phyloP scores from a whole-genome alignment of 257 asterid species.

The Leonotis leonurus region DNA sequence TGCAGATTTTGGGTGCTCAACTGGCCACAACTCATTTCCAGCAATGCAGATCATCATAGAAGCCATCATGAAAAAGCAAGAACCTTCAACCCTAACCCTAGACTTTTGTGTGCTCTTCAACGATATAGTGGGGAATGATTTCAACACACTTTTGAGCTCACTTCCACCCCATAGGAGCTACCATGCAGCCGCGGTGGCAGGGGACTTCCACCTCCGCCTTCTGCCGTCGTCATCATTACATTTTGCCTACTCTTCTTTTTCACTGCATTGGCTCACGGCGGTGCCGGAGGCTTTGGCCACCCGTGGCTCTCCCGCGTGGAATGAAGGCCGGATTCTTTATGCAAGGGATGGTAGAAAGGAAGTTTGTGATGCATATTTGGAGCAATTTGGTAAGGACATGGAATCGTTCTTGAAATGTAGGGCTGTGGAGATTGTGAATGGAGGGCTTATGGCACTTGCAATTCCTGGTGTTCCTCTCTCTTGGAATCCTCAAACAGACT shows the following conservation, averaged over 20 bases:
- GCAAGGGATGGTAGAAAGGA: constrained; percentile 5
- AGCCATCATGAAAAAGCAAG: constrained; percentile 6
- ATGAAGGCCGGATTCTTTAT: constrained; percentile 17
- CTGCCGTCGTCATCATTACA: constrained; percentile 24
- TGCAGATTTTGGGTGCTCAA: constrained; percentile 46
- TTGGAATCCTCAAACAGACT: background rate
- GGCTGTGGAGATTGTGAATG: constrained; percentile 22
- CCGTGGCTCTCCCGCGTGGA: no score
- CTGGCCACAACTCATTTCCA: constrained; percentile 33
- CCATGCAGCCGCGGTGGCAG: constrained; percentile 17
- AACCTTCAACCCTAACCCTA: background rate
- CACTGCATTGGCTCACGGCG: constrained; percentile 24
- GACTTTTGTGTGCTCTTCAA: constrained; percentile 19
- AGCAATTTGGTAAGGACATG: constrained; percentile 14
- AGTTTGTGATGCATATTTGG: constrained; percentile 23
- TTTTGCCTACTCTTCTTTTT: constrained; percentile 23
- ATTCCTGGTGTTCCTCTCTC: constrained; percentile 19
- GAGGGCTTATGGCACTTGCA: constrained; percentile 28
- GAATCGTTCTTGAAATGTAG: constrained; percentile 18
- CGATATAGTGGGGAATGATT: constrained; percentile 24
- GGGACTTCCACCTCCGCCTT: constrained; percentile 19
- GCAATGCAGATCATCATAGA: constrained; percentile 21
- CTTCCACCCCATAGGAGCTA: constrained; percentile 13
- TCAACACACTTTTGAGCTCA: constrained; percentile 25
- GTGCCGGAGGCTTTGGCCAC: constrained; percentile 18